Conservation (phyloP, 2,329 filamentous ascomycete species). For the Penicillium sp. region DNA sequence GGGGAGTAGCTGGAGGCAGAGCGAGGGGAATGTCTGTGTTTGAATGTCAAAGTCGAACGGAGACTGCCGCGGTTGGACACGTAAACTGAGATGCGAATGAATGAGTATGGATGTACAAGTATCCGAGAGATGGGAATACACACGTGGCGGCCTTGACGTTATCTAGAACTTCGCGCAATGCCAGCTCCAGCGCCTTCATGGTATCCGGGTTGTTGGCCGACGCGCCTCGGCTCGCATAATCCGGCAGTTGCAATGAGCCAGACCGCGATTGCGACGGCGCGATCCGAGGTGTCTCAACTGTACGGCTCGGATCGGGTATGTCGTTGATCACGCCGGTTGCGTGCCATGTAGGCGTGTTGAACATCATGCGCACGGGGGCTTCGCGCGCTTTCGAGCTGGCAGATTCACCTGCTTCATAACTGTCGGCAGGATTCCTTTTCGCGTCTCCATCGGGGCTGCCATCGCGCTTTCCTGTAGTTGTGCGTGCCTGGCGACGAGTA, state of each 20-base stretch:
- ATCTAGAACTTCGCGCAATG: slow-evolving; percentile 72
- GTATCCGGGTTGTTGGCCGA: slow-evolving; percentile 68
- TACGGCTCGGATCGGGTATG: slow-evolving; percentile 52
- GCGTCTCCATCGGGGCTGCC: slow-evolving; percentile 53
- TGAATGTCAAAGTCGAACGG: slow-evolving; percentile 78
- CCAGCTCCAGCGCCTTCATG: slow-evolving; percentile 76
- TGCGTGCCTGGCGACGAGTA: slow-evolving; percentile 75
- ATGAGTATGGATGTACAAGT: background rate
- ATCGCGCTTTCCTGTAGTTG: slow-evolving; percentile 55
- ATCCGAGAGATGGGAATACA: slow-evolving; percentile 25
- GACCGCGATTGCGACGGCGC: slow-evolving; percentile 31
- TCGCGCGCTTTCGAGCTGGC: slow-evolving; percentile 33
- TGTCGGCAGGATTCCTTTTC: slow-evolving; percentile 39
- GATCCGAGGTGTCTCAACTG: slow-evolving; percentile 34
- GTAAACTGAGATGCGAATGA: slow-evolving; percentile 34
- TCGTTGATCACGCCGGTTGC: slow-evolving; percentile 72
- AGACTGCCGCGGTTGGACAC: slow-evolving; percentile 38
- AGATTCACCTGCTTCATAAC: slow-evolving; percentile 30
- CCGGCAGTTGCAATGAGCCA: slow-evolving; percentile 27
- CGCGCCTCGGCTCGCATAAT: slow-evolving; percentile 60
- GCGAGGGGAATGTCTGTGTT: slow-evolving; percentile 74
- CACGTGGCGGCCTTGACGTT: slow-evolving; percentile 80
- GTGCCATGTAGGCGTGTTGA: slow-evolving; percentile 66
- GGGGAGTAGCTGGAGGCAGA: slow-evolving; percentile 74
- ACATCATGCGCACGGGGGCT: slow-evolving; percentile 42